phyloP scores from a whole-genome alignment of 2,329 filamentous ascomycete species.

The Hymenoscyphus infarciens region DNA sequence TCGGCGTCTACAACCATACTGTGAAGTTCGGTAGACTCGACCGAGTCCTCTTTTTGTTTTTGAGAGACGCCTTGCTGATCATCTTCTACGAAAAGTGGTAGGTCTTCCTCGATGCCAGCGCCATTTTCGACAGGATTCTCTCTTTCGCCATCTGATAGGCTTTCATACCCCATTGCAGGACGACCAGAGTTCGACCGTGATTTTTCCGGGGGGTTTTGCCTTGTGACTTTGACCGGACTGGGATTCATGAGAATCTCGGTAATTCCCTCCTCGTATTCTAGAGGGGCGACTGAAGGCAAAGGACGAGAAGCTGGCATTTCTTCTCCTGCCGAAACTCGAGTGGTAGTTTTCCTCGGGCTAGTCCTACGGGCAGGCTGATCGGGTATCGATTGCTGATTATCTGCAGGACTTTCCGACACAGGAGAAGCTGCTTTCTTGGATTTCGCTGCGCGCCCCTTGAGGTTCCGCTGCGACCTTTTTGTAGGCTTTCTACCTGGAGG shows the following conservation, averaged over 20 bases:
- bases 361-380: neutral
- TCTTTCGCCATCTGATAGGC: neutral
- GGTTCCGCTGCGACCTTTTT: neutral
- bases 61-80: neutral
- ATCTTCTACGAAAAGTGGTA: neutral
- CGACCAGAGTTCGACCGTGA: neutral
- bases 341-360: neutral
- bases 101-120: neutral
- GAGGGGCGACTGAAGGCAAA: neutral
- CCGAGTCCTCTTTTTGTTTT: neutral
- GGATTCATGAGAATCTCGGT: slow-evolving; percentile 15
- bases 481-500: neutral
- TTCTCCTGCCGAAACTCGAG: neutral
- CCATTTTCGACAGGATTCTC: neutral
- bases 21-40: neutral
- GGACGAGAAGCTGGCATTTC: neutral
- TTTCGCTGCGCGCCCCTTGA: neutral
- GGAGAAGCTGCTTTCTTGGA: neutral
- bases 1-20: neutral
- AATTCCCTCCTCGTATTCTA: neutral
- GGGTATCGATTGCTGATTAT: neutral
- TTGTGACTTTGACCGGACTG: slow-evolving; percentile 15
- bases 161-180: too few species aligned
- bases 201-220: neutral
- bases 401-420: neutral